phyloP scores from a whole-genome alignment of 345 rosid species.

The Excoecaria agallocha region DNA sequence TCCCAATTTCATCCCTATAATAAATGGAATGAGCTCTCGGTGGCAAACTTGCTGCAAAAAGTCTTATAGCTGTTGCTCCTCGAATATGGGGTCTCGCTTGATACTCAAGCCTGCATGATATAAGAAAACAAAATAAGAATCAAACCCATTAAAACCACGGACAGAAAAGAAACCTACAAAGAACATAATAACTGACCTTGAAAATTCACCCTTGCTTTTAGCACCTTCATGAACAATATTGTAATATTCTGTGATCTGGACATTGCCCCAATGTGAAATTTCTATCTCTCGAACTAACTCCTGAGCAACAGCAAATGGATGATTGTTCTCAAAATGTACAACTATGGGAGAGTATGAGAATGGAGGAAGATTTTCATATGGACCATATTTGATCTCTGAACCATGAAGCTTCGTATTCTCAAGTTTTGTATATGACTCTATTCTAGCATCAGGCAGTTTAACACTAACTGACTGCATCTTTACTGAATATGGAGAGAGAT shows the following conservation, averaged over 20 bases:
- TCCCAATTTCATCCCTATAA: slow-evolving; percentile 94
- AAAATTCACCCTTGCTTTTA: slow-evolving; percentile 87
- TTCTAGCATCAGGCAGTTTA: slow-evolving; percentile 66
- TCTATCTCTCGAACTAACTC: slow-evolving; percentile 85
- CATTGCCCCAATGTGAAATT: slow-evolving; percentile 96
- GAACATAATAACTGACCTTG: slow-evolving; percentile 45
- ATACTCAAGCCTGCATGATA: slow-evolving; percentile 60
- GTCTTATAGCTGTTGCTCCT: slow-evolving; percentile 73
- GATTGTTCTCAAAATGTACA: slow-evolving; percentile 83
- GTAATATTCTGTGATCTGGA: slow-evolving; percentile 87
- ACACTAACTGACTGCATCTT: slow-evolving; percentile 68
- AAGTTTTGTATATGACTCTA: slow-evolving; percentile 72
- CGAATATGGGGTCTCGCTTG: slow-evolving; percentile 65
- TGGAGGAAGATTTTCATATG: slow-evolving; percentile 62
- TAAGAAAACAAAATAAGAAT: slow-evolving; percentile 13
- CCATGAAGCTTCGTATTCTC: slow-evolving; percentile 65
- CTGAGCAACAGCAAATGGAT: slow-evolving; percentile 74
- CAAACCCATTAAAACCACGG: neutral
- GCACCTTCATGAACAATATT: slow-evolving; percentile 73
- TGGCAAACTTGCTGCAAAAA: slow-evolving; percentile 79
- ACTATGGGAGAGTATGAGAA: slow-evolving; percentile 65
- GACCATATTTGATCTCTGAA: slow-evolving; percentile 87
- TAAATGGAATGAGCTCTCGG: slow-evolving; percentile 91
- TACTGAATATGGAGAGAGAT: slow-evolving; percentile 69
- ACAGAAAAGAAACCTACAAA: neutral